Conservation (phyloP, 1,284 basidiomycete species). For the Tylopilus sp. region DNA sequence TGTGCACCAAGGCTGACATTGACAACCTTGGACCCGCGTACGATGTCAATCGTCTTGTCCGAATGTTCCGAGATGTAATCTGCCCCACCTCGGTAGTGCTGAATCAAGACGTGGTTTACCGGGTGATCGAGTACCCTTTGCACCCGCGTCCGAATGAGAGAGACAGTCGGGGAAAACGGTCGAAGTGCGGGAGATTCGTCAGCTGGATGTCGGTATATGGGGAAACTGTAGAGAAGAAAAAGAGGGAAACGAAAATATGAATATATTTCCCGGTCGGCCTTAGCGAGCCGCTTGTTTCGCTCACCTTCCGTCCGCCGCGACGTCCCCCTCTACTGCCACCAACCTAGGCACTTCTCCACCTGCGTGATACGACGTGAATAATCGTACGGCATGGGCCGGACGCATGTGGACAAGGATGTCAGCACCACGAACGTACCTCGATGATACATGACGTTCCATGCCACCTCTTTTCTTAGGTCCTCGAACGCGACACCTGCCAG, state of each 20-base stretch:
- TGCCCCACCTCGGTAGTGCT: slow-evolving; percentile 67
- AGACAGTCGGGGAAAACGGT: slow-evolving; percentile 64
- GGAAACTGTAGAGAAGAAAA: slow-evolving; percentile 44
- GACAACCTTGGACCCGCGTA: slow-evolving; percentile 64
- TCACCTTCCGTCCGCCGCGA: slow-evolving; percentile 60
- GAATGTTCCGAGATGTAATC: slow-evolving; percentile 81
- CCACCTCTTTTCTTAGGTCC: slow-evolving; percentile 55
- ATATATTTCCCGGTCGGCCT: slow-evolving; percentile 4
- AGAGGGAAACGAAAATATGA: slow-evolving; percentile 1
- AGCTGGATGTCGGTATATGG: slow-evolving; percentile 74
- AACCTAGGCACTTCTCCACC: slow-evolving; percentile 74
- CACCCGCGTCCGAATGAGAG: slow-evolving; percentile 56
- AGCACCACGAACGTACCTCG: slow-evolving; percentile 42
- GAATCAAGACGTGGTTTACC: slow-evolving; percentile 76
- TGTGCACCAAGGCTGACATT: slow-evolving; percentile 75
- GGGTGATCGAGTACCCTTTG: slow-evolving; percentile 53
- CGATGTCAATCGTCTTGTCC: slow-evolving; percentile 76
- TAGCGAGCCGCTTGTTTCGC: slow-evolving; percentile 10
- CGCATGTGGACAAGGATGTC: neutral
- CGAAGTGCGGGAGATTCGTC: slow-evolving; percentile 65
- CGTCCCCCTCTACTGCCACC: slow-evolving; percentile 66
- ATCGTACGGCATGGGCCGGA: slow-evolving; percentile 11
- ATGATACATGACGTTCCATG: slow-evolving; percentile 70
- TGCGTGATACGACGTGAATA: slow-evolving; percentile 21
- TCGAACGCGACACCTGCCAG: slow-evolving; percentile 55